Percentiles rank a stretch among this genome's conserved stretches.
Evolutionary conservation across 768 basidiomycete genomes (phyloP).

Genomic region (Hortiboletus flavorubellus): DNA sequence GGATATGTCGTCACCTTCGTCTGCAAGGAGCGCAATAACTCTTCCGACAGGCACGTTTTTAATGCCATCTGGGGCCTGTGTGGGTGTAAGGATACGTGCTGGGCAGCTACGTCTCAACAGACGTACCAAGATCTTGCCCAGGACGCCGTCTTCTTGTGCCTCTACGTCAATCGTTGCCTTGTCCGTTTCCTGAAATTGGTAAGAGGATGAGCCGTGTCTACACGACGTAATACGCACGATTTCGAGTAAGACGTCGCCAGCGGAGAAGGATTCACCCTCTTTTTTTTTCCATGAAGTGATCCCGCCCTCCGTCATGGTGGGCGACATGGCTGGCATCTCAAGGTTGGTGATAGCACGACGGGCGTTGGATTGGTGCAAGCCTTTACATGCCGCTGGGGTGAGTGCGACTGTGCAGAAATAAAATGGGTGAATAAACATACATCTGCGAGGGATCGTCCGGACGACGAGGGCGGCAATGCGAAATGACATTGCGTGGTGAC

Average conservation of each 20-base stretch:
- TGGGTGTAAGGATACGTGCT: background rate
- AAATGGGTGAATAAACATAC: constrained; percentile 9
- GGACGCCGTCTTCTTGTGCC: constrained; percentile 92
- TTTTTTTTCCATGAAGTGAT: constrained; percentile 89
- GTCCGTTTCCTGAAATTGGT: constrained; percentile 71
- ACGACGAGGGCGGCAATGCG: constrained; percentile 10
- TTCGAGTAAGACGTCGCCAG: constrained; percentile 87
- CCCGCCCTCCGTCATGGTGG: constrained; percentile 94
- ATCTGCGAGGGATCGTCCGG: constrained; percentile 22
- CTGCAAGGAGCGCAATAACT: constrained; percentile 87
- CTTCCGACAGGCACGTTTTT: constrained; percentile 87
- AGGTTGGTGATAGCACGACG: constrained; percentile 69
- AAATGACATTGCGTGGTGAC: constrained; percentile 13
- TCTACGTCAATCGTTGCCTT: constrained; percentile 98
- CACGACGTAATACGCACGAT: constrained; percentile 54
- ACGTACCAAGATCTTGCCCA: constrained; percentile 90
- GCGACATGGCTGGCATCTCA: constrained; percentile 96
- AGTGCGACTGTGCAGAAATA: background rate
- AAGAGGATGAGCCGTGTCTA: background rate
- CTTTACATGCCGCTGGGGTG: constrained; percentile 8
- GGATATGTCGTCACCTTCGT: constrained; percentile 94
- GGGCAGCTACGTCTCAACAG: background rate
- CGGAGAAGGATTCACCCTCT: constrained; percentile 73
- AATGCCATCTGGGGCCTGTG: constrained; percentile 69
- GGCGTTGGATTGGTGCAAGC: constrained; percentile 47